These are phyloP conservation scores for Russula emetica DNA, from an alignment of 768 basidiomycete genomes.

Conservation along the genomic window DNA sequence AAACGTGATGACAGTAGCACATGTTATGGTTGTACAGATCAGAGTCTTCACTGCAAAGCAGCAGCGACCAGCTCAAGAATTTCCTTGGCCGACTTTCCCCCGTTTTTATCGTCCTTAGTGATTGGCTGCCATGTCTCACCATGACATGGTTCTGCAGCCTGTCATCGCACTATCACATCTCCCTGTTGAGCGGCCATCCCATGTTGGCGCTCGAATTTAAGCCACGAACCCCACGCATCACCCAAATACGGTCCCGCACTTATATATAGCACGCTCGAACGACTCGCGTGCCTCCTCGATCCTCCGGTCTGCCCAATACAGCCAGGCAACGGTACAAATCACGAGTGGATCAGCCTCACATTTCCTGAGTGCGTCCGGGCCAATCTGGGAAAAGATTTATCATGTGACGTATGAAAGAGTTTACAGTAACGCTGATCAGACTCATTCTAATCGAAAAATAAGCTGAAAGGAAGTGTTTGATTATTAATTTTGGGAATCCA, in stretches of 20 bases:
- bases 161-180: slow-evolving; percentile 41
- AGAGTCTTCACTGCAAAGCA: slow-evolving; percentile 33
- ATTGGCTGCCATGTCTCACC: slow-evolving; percentile 58
- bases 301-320: too few relatives aligned
- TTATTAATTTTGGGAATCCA: too few relatives aligned
- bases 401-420: too few relatives aligned
- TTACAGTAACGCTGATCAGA: too few relatives aligned
- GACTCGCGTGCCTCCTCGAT: too few relatives aligned
- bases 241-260: too few relatives aligned
- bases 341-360: too few relatives aligned
- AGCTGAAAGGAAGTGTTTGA: too few relatives aligned
- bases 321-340: too few relatives aligned
- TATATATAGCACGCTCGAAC: slow-evolving; percentile 70
- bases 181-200: slow-evolving; percentile 47
- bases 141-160: slow-evolving; percentile 82
- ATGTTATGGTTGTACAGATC: not conserved
- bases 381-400: too few relatives aligned
- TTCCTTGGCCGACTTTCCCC: slow-evolving; percentile 59
- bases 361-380: too few relatives aligned
- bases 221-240: slow-evolving; percentile 96
- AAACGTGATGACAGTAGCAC: not conserved
- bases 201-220: slow-evolving; percentile 91
- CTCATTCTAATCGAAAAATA: too few relatives aligned
- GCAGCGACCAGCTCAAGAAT: slow-evolving; percentile 66
- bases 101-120: slow-evolving; percentile 64